Base-by-base conservation (phyloP, 768 basidiomycete genomes). In the Amanita jacksonii region DNA sequence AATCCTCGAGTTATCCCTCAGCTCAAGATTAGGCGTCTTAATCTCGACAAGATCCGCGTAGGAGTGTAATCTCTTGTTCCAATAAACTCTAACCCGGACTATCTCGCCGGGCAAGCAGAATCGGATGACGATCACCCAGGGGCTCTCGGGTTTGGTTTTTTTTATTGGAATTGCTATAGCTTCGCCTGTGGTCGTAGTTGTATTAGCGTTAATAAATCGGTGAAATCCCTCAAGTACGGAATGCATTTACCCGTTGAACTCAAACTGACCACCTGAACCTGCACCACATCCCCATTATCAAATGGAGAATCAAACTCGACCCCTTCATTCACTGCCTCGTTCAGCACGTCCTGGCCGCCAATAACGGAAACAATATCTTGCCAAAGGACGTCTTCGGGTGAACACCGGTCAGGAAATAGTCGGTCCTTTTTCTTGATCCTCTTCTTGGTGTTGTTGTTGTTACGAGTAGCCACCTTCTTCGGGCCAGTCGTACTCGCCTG, bases 41-140 rank as follows among this genome's bases (percentile, higher is more conserved):
- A 92, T 67, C 37, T 74, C 68, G 4, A 94, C 30, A 1, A 91
- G 69, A 52, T 91, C 86, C 5, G 81, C 90, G 45, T 76, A 70
- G 4, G 88, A 89, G 57, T 86, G 74, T 50, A 87, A 63, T 24
- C 79, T 74, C 9, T 74, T 73, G 51, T 81, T 73, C 36, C 80
- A 76, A 57, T 83, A 85, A 1, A 97, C 70, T 41, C 76, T 71
- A 2, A 77, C 84, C 23, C 76, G 74, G 30, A 94, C 74, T 15
- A 64, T 75, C 60, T 99, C 94, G 7, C 82, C 82, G 0, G 91
- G 89, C 7, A 98, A 71, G 1, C 81, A 74, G 51, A 92, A 87
- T 0, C 94, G 94, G 0, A 85, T 76, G 25, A 88, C 69, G 27
- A 97, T 67, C 1, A 82, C 82, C 89, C 94, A 97, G 18, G n/a